These are phyloP conservation scores for Papiliotrema fonsecae DNA, from an alignment of 1,284 basidiomycete genomes.

Conservation along the genomic window DNA sequence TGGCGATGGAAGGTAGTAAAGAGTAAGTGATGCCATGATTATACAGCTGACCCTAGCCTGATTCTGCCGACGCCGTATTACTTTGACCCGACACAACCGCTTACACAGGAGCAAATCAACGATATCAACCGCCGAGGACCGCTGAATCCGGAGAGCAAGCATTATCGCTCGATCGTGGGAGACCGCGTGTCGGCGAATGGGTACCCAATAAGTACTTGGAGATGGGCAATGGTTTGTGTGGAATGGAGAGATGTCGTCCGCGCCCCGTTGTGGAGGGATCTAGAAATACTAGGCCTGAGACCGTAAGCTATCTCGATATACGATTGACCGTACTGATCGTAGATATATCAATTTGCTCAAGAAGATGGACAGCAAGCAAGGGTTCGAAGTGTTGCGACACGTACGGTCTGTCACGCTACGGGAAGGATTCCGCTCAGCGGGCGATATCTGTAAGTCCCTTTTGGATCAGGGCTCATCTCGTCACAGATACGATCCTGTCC, in stretches of 20 bases:
- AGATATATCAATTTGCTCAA: not conserved
- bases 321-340: not conserved
- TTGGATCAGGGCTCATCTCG: not conserved
- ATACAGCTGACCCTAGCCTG: constrained; percentile 9
- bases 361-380: constrained; percentile 4
- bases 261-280: constrained; percentile 16
- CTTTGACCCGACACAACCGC: constrained; percentile 13
- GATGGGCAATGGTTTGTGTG: constrained; percentile 19
- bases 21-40: constrained; percentile 12
- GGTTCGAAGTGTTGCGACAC: constrained; percentile 11
- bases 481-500: constrained; percentile 23
- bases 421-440: constrained; percentile 22
- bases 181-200: constrained; percentile 27
- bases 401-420: constrained; percentile 16
- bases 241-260: constrained; percentile 29
- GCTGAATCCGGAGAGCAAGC: constrained; percentile 18
- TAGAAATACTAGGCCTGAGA: constrained; percentile 13
- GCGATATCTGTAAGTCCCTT: constrained; percentile 22
- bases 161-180: constrained; percentile 27
- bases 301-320: constrained; percentile 12
- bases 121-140: constrained; percentile 16
- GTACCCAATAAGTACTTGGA: constrained; percentile 29
- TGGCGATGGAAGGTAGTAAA: constrained; percentile 27
- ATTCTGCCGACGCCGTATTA: constrained; percentile 20
- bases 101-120: constrained; percentile 6